Base-by-base conservation (phyloP, 306 rosid species). In the Potentilla sterilis region DNA sequence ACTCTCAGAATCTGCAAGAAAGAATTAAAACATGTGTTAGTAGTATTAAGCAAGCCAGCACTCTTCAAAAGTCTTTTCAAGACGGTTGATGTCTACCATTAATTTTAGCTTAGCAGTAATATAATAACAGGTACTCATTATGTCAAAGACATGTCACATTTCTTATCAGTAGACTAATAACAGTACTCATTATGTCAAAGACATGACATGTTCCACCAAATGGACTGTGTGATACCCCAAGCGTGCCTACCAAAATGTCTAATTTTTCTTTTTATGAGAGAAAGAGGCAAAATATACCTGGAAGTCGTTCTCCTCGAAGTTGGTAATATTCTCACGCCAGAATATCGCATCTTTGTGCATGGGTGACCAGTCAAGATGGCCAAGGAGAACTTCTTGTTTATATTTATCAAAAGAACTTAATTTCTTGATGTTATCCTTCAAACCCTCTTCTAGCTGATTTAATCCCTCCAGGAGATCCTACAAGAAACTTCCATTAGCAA, bases 351-450 rank as follows among this genome's bases (percentile, higher is more conserved):
- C 98, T 82, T 96, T 96, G 89, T 96, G 99, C 99, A 92, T 90
- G 52, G 97, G 96, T 83, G 98, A 87, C 99, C 99, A 96, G 73
- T 92, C 99, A 85, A 92, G 93, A 83, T 92, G 94, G 76, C 96
- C 98, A 42, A 89, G 93, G 78, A 92, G 96, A 78, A 89, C 96
- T 87, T 89, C 99, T 88, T 96, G 99, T 89, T 92, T 96, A 74
- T 96, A 96, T 83, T 80, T 86, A 64, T 96, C 99, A 73, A 84
- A 96, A 67, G 99, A 96, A 82, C 99, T 92, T 75, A 96, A 79
- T 79, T 78, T 89, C 88, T 92, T 92, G 70, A 96, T 92, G 78
- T 85, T 92, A 69, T 90, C 97, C 92, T 83, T 96, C 84, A 96
- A 85, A 76, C 92, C 92, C 68, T 86, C 98, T 75, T 92, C 99